These are phyloP conservation scores for Cymbopogon flexuosus DNA, from an alignment of 202 grass and related monocot genomes.

Conservation along the genomic window DNA sequence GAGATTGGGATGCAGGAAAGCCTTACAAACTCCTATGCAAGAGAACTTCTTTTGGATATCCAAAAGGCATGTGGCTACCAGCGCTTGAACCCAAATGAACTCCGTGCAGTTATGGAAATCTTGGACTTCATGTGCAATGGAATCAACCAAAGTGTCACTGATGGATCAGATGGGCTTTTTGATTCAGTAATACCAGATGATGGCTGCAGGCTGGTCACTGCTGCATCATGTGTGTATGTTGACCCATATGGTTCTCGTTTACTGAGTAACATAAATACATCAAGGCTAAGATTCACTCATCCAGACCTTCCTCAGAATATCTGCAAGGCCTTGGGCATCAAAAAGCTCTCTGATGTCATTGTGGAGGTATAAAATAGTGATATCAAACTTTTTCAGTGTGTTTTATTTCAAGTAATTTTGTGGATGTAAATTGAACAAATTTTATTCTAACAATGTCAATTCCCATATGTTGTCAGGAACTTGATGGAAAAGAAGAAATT, in stretches of 20 bases:
- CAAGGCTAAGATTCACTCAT: conserved; percentile 83
- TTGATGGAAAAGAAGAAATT: conserved; percentile 56
- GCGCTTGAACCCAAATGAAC: conserved; percentile 91
- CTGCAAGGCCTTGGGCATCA: conserved; percentile 62
- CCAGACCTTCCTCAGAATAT: conserved; percentile 79
- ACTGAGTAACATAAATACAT: conserved; percentile 72
- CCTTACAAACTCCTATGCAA: conserved; percentile 76
- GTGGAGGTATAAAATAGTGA: conserved; percentile 54
- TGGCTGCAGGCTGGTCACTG: conserved; percentile 91
- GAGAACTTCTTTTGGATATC: conserved; percentile 75
- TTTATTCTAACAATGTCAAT: conserved; percentile 22
- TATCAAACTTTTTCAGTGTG: not conserved
- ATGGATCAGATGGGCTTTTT: conserved; percentile 44
- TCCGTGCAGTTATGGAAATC: conserved; percentile 84
- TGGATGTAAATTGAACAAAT: conserved; percentile 16
- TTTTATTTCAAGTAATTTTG: conserved; percentile 19
- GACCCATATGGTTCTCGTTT: conserved; percentile 70
- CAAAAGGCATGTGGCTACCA: conserved; percentile 95
- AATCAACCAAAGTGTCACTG: conserved; percentile 42
- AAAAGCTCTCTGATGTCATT: conserved; percentile 76
- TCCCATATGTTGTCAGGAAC: conserved; percentile 56
- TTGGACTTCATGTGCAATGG: conserved; percentile 80
- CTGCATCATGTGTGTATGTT: conserved; percentile 84
- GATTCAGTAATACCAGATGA: conserved; percentile 93
- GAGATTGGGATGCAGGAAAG: conserved; percentile 86